These are phyloP conservation scores for Xylaria bambusicola DNA, from an alignment of 495 filamentous ascomycete species.

Conservation along the genomic window DNA sequence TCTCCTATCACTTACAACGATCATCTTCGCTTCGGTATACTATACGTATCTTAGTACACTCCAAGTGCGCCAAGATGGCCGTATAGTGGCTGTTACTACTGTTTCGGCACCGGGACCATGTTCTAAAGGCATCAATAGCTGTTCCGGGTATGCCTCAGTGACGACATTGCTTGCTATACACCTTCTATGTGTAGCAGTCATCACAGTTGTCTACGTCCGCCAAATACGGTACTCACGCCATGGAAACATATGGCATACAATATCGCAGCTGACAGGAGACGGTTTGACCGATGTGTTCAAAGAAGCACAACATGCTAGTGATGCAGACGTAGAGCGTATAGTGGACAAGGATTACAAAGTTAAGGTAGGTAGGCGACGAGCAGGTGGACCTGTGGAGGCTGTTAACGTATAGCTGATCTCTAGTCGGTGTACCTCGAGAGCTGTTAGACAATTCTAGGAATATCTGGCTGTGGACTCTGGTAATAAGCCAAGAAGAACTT, in stretches of 20 bases:
- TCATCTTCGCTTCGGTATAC: background rate
- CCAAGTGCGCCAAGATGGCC: background rate
- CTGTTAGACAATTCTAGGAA: too few relatives aligned
- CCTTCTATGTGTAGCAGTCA: background rate
- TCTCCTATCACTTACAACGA: background rate
- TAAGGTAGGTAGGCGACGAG: too few relatives aligned
- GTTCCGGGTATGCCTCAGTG: background rate
- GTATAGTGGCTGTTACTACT: background rate
- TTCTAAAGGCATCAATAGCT: background rate
- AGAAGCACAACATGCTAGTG: too few relatives aligned
- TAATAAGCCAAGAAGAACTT: too few relatives aligned
- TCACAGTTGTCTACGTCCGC: background rate
- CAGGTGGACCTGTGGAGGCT: too few relatives aligned
- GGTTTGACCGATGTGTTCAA: background rate
- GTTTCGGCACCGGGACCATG: background rate
- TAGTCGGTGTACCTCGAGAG: too few relatives aligned
- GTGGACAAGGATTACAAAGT: too few relatives aligned
- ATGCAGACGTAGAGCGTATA: too few relatives aligned
- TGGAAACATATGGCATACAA: slow-evolving; percentile 7
- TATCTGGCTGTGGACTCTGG: too few relatives aligned
- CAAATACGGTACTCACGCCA: background rate
- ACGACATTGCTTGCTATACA: background rate
- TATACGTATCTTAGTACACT: background rate
- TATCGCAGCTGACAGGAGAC: background rate
- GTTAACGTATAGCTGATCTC: too few relatives aligned